Conservation (phyloP, 2,329 filamentous ascomycete species). For the Stagonosporopsis vannaccii region DNA sequence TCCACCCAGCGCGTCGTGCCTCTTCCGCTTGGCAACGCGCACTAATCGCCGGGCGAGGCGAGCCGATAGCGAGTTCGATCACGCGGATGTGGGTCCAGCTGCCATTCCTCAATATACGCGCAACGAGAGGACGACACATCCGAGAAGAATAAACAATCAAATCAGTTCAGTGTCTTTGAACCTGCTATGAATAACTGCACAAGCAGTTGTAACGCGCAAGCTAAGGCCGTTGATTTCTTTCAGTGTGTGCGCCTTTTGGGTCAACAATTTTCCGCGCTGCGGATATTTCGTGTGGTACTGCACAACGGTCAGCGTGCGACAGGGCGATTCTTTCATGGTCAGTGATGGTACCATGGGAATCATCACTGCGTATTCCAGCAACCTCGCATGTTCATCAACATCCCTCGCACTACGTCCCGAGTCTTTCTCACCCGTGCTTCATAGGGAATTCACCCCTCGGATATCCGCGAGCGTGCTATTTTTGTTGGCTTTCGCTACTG, state of each 20-base stretch:
- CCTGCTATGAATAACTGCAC: not conserved
- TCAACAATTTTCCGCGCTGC: too few species aligned
- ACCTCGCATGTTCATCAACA: not conserved
- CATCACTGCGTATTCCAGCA: too few species aligned
- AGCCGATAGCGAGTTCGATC: conserved; percentile 1
- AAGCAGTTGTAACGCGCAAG: not conserved
- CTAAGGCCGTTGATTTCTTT: not conserved
- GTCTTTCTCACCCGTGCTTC: not conserved
- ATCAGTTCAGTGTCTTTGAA: not conserved
- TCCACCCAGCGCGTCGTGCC: not conserved
- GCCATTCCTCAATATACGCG: not conserved
- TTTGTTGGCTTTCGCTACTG: not conserved
- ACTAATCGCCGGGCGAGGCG: conserved; percentile 1
- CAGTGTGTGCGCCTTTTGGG: too few species aligned
- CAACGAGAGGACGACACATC: too few species aligned
- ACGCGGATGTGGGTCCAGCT: not conserved
- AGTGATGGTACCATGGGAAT: not conserved
- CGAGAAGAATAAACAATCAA: too few species aligned
- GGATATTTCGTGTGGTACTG: not conserved
- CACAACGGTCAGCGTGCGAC: not conserved
- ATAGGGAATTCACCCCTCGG: not conserved
- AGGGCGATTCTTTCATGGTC: not conserved
- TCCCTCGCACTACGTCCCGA: not conserved
- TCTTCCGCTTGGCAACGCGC: conserved; percentile 9
- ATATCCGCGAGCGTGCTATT: not conserved